Base-by-base conservation (phyloP, 2,329 filamentous ascomycete species). In the Aureobasidium sp. region DNA sequence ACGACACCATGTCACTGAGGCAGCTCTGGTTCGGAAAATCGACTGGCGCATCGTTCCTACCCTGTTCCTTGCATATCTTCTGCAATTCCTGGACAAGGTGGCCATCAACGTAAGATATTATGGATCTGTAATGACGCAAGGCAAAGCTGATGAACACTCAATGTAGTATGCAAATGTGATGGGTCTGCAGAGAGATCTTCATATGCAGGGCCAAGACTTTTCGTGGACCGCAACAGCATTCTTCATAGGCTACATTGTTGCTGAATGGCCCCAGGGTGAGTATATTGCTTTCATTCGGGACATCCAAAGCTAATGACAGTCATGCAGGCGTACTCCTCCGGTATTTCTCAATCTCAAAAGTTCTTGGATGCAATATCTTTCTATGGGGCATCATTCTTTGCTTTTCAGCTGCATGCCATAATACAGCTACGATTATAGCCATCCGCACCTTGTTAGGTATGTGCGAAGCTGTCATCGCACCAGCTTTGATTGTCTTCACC, bases 401-500 rank as follows among this genome's bases (percentile, higher is more conserved):
- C 80, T 0, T 82, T 85, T 2, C 80, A 93, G 1, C 79, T 91
- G 3, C 74, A 81, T 0, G 85, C 90, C 8, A 85, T 90, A 33
- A 90, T 87, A 59, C 55, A 45, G 38, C 55, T 59, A 45, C 55
- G 4, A 59, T 59, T n/a, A 59, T 59, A 59, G 55, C 55, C 20
- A 40, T 59, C 16, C 55, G 55, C 1, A 59, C 55, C 0, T 78
- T 93, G 8, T 84, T 92, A 5, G 91, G 91, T 67, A 85, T 91
- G 64, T 92, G 92, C 71, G 91, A 93, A 75, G 88, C 90, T 0
- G 87, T 87, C 42, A 91, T 89, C 72, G 89, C 91, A 72, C 90
- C 90, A 0, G 82, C 85, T 13, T 91, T 93, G 69, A 81, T 92
- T 36, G 78, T 92, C 50, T 80, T 93, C 54, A 90, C 87, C 0